phyloP scores from a whole-genome alignment of 106 monocot genomes.

The Dendrobium catenatum region DNA sequence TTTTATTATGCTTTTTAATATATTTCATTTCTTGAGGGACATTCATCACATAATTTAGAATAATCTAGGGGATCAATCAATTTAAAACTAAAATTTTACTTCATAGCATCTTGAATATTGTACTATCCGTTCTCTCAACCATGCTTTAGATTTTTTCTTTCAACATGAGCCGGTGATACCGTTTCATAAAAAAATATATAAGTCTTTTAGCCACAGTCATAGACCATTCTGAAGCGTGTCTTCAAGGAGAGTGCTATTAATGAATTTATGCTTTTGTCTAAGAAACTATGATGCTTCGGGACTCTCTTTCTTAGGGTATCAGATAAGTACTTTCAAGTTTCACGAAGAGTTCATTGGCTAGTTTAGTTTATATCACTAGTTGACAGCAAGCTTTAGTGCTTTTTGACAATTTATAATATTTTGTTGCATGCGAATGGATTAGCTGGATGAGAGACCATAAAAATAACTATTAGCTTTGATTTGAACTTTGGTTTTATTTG shows the following conservation, averaged over 20 bases:
- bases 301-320: not conserved
- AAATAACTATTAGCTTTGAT: not conserved
- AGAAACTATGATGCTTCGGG: not conserved
- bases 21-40: no score
- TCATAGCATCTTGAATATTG: no score
- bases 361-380: not conserved
- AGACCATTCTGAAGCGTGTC: not conserved
- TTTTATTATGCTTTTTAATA: no score
- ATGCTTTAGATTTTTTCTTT: no score
- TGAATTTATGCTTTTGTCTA: not conserved
- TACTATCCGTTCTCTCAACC: no score
- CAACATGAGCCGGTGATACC: no score
- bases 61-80: no score
- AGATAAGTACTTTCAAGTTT: not conserved
- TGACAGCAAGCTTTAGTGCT: not conserved
- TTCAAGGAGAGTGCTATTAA: not conserved
- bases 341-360: not conserved
- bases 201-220: not conserved
- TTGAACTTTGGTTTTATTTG: not conserved
- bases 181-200: no score
- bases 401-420: not conserved
- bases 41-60: no score
- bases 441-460: not conserved
- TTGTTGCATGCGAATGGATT: not conserved
- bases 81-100: no score